Evolutionary conservation across 345 rosid species (phyloP).

Genomic region (Dipteronia sinensis): DNA sequence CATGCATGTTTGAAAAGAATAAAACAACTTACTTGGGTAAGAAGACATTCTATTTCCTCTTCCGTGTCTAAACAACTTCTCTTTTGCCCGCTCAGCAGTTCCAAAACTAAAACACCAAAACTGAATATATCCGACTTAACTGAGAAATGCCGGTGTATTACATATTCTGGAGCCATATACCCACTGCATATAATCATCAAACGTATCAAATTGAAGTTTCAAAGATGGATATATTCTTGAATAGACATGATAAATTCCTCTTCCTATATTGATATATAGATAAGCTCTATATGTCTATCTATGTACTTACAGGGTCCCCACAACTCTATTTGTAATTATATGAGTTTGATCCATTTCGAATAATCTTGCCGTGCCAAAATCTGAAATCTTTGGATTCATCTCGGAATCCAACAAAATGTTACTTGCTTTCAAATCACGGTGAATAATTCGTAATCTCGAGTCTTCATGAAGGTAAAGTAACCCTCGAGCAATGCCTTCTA

Average conservation of each 20-base stretch:
- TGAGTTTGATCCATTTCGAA: conserved; percentile 23
- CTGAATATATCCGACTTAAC: not conserved
- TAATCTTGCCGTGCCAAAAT: conserved; percentile 34
- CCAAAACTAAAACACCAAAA: not conserved
- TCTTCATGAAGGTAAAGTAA: conserved; percentile 31
- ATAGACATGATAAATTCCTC: too few species aligned
- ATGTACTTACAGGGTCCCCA: conserved; percentile 33
- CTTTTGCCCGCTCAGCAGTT: not conserved
- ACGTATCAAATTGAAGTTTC: not conserved
- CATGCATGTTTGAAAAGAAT: not conserved
- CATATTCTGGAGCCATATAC: not conserved
- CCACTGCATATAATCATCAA: conserved; percentile 20
- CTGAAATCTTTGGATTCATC: conserved; percentile 36
- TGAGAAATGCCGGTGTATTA: not conserved
- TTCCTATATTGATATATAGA: too few species aligned
- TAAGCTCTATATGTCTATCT: too few species aligned
- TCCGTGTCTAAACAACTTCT: not conserved
- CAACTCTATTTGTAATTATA: conserved; percentile 8
- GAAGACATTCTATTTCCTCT: conserved; percentile 19
- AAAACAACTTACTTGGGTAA: not conserved
- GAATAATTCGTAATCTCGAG: conserved; percentile 29
- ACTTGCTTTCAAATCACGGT: conserved; percentile 37
- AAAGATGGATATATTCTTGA: too few species aligned
- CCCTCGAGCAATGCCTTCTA: conserved; percentile 30
- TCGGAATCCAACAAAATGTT: conserved; percentile 29